Evolutionary conservation across 768 basidiomycete species (phyloP).

Genomic region (Lentinus brumalis): DNA sequence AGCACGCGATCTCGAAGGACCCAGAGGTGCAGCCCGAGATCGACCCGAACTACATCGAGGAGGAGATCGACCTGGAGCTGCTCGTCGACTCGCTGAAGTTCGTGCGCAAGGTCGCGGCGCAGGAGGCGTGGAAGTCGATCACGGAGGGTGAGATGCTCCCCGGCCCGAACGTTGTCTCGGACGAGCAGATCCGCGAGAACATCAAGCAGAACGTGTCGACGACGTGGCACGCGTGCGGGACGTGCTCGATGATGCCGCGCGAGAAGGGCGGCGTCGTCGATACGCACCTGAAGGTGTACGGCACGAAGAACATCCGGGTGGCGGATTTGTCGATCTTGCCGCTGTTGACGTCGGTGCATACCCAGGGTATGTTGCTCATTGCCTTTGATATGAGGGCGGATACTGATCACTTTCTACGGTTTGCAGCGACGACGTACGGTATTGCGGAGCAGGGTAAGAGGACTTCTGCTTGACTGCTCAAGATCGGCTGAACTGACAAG

Average conservation of each 20-base stretch:
- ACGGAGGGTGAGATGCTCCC: slow-evolving; percentile 11
- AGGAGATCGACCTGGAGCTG: slow-evolving; percentile 30
- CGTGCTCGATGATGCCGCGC: slow-evolving; percentile 42
- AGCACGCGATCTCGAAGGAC: slow-evolving; percentile 29
- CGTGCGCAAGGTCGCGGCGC: slow-evolving; percentile 20
- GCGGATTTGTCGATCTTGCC: slow-evolving; percentile 48
- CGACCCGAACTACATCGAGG: slow-evolving; percentile 34
- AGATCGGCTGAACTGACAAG: neutral
- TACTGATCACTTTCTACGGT: too few relatives aligned
- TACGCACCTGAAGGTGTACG: slow-evolving; percentile 35
- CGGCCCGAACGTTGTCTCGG: slow-evolving; percentile 7
- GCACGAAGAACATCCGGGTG: slow-evolving; percentile 49
- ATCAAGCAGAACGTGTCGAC: neutral
- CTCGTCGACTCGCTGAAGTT: slow-evolving; percentile 32
- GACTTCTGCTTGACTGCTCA: neutral
- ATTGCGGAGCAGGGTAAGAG: slow-evolving; percentile 33
- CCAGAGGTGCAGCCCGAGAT: slow-evolving; percentile 27
- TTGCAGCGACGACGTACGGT: slow-evolving; percentile 27
- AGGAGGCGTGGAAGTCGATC: slow-evolving; percentile 19
- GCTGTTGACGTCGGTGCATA: slow-evolving; percentile 40
- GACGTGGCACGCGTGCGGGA: slow-evolving; percentile 33
- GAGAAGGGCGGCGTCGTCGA: slow-evolving; percentile 43
- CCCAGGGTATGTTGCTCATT: slow-evolving; percentile 20
- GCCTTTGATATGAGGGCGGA: neutral
- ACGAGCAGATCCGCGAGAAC: slow-evolving; percentile 9